These are phyloP conservation scores for Erodium moschatum DNA, from an alignment of 441 rosid species.

Conservation along the genomic window DNA sequence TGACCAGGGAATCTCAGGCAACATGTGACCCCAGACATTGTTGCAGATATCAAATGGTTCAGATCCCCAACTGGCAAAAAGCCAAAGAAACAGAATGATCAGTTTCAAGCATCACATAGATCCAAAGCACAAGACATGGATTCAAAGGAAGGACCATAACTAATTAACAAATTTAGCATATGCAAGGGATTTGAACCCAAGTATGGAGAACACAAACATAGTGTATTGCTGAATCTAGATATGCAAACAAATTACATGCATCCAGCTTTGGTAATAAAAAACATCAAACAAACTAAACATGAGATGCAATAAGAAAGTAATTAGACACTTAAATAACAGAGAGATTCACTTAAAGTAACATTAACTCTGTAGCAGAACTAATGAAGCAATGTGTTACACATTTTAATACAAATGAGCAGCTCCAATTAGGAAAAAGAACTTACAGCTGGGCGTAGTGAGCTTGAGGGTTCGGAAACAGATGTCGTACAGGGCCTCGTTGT, in stretches of 20 bases:
- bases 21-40: conserved; percentile 88
- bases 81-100: not conserved
- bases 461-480: conserved; percentile 76
- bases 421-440: conserved; percentile 15
- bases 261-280: too few species aligned
- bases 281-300: too few species aligned
- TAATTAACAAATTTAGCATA: too few species aligned
- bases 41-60: conserved; percentile 75
- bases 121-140: too few species aligned
- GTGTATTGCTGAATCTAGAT: too few species aligned
- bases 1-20: conserved; percentile 79
- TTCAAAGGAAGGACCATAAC: too few species aligned
- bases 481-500: conserved; percentile 63
- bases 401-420: too few species aligned
- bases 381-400: too few species aligned
- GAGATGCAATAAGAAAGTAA: not conserved
- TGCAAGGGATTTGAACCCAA: too few species aligned
- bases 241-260: too few species aligned
- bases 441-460: conserved; percentile 74
- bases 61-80: conserved; percentile 54
- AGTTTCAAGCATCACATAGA: not conserved
- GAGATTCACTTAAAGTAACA: not conserved
- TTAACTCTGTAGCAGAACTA: too few species aligned
- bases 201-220: too few species aligned
- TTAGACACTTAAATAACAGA: not conserved